These are phyloP conservation scores for Sugiyamaella chiloensis DNA, from an alignment of 805 yeast genomes.

Conservation along the genomic window DNA sequence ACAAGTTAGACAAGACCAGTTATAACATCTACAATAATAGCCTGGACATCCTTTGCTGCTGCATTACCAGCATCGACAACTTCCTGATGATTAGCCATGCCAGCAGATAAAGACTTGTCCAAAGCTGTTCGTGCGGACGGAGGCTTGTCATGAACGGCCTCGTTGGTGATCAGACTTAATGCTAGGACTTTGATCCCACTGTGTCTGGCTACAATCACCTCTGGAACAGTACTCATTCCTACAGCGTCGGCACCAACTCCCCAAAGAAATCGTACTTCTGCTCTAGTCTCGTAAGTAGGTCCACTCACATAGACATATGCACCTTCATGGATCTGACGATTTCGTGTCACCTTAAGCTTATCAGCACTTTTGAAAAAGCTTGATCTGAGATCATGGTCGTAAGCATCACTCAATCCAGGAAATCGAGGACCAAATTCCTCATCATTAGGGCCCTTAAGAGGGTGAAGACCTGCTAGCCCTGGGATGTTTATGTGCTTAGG, in stretches of 20 bases:
- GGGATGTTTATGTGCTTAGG: constrained; percentile 75
- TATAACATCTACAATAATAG: constrained; percentile 41
- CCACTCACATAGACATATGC: constrained; percentile 83
- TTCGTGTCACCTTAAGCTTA: constrained; percentile 40
- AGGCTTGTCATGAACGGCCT: constrained; percentile 59
- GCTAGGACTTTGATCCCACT: constrained; percentile 81
- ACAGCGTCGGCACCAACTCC: constrained; percentile 86
- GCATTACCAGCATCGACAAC: constrained; percentile 76
- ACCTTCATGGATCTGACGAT: constrained; percentile 78
- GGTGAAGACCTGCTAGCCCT: constrained; percentile 85
- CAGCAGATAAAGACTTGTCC: constrained; percentile 37
- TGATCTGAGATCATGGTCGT: constrained; percentile 68
- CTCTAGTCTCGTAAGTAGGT: constrained; percentile 90
- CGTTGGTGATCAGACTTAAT: constrained; percentile 80
- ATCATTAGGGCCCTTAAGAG: constrained; percentile 83
- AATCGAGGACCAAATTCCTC: constrained; percentile 82
- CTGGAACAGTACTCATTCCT: constrained; percentile 98
- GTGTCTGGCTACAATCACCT: constrained; percentile 89
- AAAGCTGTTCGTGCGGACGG: constrained; percentile 28
- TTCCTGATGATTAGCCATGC: constrained; percentile 89
- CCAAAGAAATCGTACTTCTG: constrained; percentile 77
- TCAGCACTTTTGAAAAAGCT: constrained; percentile 54
- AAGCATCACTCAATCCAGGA: constrained; percentile 85
- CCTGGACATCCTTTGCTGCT: constrained; percentile 80
- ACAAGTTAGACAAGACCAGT: no score